Percentiles rank a stretch among this genome's conserved stretches.
Evolutionary conservation across 2,329 filamentous ascomycete genomes (phyloP).

Genomic region (Penicillium rolfsii): DNA sequence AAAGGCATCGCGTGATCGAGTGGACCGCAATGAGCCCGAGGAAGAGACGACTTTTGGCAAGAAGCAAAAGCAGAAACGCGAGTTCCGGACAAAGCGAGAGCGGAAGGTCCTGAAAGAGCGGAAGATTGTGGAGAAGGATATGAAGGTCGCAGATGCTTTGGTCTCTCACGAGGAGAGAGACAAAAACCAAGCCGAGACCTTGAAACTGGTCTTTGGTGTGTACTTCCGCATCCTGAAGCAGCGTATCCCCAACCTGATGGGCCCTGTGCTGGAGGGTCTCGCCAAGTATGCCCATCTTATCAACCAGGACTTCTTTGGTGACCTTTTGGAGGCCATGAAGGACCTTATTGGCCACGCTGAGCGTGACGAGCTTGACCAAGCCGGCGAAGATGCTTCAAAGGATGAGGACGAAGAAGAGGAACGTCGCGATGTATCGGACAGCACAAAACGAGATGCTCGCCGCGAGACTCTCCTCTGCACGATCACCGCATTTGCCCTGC

Average conservation of each 20-base stretch:
- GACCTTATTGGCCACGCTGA: slow-evolving; percentile 83
- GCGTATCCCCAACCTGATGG: slow-evolving; percentile 82
- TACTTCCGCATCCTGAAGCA: slow-evolving; percentile 95
- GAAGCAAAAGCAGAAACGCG: slow-evolving; percentile 72
- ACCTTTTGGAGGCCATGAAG: slow-evolving; percentile 89
- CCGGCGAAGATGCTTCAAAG: slow-evolving; percentile 52
- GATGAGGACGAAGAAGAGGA: slow-evolving; percentile 44
- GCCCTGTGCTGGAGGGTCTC: slow-evolving; percentile 91
- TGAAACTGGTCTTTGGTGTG: slow-evolving; percentile 92
- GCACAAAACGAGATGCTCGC: slow-evolving; percentile 69
- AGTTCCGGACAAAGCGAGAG: slow-evolving; percentile 86
- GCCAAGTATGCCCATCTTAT: slow-evolving; percentile 95
- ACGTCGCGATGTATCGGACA: slow-evolving; percentile 52
- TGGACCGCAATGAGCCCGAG: slow-evolving; percentile 63
- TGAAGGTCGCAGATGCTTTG: slow-evolving; percentile 86
- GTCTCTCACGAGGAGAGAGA: slow-evolving; percentile 93
- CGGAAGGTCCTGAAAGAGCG: slow-evolving; percentile 83
- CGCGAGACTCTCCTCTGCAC: slow-evolving; percentile 91
- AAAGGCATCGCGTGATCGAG: slow-evolving; percentile 76
- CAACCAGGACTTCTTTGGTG: slow-evolving; percentile 98
- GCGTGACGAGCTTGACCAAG: slow-evolving; percentile 38
- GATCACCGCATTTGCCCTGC: slow-evolving; percentile 92
- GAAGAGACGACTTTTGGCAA: slow-evolving; percentile 53
- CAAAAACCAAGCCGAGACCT: slow-evolving; percentile 88
- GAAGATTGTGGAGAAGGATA: slow-evolving; percentile 87